These are phyloP conservation scores for Psilocybe mexicana DNA, from an alignment of 1,284 basidiomycete species.

Conservation along the genomic window DNA sequence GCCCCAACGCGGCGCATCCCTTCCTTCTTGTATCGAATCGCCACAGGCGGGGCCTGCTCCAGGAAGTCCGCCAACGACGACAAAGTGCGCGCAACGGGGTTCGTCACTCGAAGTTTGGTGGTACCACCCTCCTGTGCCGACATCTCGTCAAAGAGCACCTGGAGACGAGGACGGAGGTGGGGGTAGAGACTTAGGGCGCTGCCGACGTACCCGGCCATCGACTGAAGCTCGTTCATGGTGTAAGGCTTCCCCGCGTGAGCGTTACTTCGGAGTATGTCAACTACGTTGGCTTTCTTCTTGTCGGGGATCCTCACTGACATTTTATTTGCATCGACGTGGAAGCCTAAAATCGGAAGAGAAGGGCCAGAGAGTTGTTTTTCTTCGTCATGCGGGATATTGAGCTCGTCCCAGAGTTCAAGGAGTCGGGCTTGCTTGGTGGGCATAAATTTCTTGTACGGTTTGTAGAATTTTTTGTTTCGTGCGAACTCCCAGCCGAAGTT, in stretches of 20 bases:
- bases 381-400: slow-evolving; percentile 32
- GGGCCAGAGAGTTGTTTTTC: slow-evolving; percentile 32
- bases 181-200: too few relatives aligned
- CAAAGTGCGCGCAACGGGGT: slow-evolving; percentile 16
- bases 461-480: slow-evolving; percentile 1
- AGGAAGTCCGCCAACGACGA: slow-evolving; percentile 15
- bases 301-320: slow-evolving; percentile 27
- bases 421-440: slow-evolving; percentile 27
- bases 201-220: neutral
- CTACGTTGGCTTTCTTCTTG: neutral
- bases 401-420: slow-evolving; percentile 32
- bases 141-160: slow-evolving; percentile 1
- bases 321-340: slow-evolving; percentile 28
- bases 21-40: slow-evolving; percentile 15
- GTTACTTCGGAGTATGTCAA: neutral
- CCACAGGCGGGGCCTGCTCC: slow-evolving; percentile 13
- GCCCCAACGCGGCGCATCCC: slow-evolving; percentile 9
- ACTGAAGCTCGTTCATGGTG: neutral
- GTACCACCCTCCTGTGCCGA: slow-evolving; percentile 10
- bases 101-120: slow-evolving; percentile 10
- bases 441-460: slow-evolving; percentile 6
- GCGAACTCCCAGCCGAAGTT: slow-evolving; percentile 5
- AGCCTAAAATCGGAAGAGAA: slow-evolving; percentile 30
- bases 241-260: neutral
- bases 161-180: too few relatives aligned